Base-by-base conservation (phyloP, 495 filamentous ascomycete genomes). In the Penicillium robsamsonii region DNA sequence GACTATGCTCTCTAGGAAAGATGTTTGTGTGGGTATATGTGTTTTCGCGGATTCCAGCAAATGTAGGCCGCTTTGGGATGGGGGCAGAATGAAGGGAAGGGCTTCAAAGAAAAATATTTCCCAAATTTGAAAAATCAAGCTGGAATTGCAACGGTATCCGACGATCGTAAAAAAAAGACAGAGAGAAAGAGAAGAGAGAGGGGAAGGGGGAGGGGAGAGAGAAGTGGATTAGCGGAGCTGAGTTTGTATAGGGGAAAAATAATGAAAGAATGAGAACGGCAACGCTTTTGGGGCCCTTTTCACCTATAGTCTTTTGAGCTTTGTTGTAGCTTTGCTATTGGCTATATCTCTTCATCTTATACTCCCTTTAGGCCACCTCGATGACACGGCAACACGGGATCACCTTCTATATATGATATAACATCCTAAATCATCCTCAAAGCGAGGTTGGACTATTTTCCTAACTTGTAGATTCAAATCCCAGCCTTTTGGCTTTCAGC, bases 221-320 rank as follows among this genome's bases (percentile, higher is more conserved):
- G 50, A 56, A 53, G 60, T 62, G 58, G 60, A 63, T 65, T 65
- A 63, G 58, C 62, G 59, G 57, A 57, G 63, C 44, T 56, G 50
- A 56, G 46, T 59, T 35, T 54, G 62, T 55, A 48, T 55, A 57
- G 33, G 47, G 54, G 50, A 46, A 55, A 38, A 38, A 38, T 38
- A 38, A 37, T 13, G 33, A 49, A 55, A 55, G 50, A 50, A 42
- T 53, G 51, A 56, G 74, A 64, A 52, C 38, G 44, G 33, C 33
- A 41, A 41, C 49, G 18, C 25, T 46, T 41, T 18, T 27, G 30
- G 5, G 18, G 35, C 17, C 10, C 15, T 17, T 40, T 44, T n/a
- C 3, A 48, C n/a, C 3, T 46, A 22, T 40, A 3, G 7, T 49
- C 33, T 22, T 24, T 50, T 5, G 27, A 46, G 44, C n/a, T 47